These are phyloP conservation scores for Mycena polygramma DNA, from an alignment of 768 basidiomycete genomes.

Conservation along the genomic window DNA sequence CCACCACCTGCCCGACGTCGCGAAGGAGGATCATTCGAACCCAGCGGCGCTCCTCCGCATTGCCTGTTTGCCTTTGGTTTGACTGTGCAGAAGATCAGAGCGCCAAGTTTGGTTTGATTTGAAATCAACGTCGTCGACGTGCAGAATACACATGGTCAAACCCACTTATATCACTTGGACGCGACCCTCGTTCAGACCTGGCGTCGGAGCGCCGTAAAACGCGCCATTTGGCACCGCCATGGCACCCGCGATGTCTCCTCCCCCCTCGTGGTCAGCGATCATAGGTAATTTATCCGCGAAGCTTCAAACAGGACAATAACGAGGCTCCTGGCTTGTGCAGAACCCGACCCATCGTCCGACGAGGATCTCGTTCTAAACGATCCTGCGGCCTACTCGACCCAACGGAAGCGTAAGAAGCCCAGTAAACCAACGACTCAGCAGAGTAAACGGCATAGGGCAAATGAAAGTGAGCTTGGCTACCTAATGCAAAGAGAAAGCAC, in stretches of 20 bases:
- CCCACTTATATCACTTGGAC: not conserved
- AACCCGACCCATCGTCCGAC: slow-evolving; percentile 21
- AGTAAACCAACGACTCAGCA: slow-evolving; percentile 7
- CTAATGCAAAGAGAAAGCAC: not conserved
- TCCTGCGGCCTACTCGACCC: not conserved
- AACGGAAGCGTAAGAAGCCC: slow-evolving; percentile 21
- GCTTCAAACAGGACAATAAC: slow-evolving; percentile 2
- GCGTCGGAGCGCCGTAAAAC: not conserved
- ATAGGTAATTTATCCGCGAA: slow-evolving; percentile 5
- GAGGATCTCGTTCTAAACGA: slow-evolving; percentile 28
- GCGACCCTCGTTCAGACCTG: slow-evolving; percentile 1
- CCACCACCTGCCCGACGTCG: too few relatives aligned
- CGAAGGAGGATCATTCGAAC: too few relatives aligned
- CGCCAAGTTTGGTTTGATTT: not conserved
- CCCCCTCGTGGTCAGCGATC: not conserved
- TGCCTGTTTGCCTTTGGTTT: too few relatives aligned
- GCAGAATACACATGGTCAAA: not conserved
- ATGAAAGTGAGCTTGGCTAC: slow-evolving; percentile 25
- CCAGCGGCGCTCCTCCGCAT: too few relatives aligned
- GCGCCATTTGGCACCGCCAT: slow-evolving; percentile 25
- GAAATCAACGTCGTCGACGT: not conserved
- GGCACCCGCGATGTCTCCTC: slow-evolving; percentile 4
- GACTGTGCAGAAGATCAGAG: too few relatives aligned
- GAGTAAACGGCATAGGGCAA: slow-evolving; percentile 19
- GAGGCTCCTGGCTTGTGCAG: not conserved